Base-by-base conservation (phyloP, 352 stramenopile species). In the Phytophthora litchii region DNA sequence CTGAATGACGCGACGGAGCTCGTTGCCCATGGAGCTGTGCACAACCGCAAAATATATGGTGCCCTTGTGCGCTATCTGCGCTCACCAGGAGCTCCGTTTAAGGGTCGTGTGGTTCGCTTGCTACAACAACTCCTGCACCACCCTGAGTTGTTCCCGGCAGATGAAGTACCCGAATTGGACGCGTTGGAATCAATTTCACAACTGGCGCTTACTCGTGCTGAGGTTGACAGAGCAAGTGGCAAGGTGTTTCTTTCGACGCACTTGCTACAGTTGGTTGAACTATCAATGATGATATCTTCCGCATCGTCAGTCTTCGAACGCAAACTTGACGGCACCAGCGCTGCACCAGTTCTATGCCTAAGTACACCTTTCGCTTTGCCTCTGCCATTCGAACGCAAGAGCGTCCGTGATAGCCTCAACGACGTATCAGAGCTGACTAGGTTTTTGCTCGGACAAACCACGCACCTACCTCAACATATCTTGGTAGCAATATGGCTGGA, bases 31-130 rank as follows among this genome's bases (percentile, higher is more conserved):
- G 86, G 86, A 13, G 83, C 82, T 14, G 84, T 95, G 3, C 87
- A 96, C 60, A 92, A 94, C 46, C 74, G 72, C 12, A 82, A 86
- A 50, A 88, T 96, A 6, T 96, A 91, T 52, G 80, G 70, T 3
- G 85, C 87, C 14, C 72, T 96, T 8, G 84, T 94, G 29, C 70
- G 82, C 4, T 96, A 96, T 52, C 48, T 94, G 10, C 80, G 86
- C 8, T 94, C 86, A 10, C 76, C 87, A 5, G 80, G 85, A 29
- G 83, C 83, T 21, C 87, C 87, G 8, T 91, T 92, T 60, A 96
- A 96, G 53, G 76, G 72, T 12, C 80, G 84, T 17, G 83, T 96
- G 3, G 74, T 91, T 17, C 79, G 83, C 2, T 59, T 94, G 25
- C 53, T 96, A 1, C 73, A 94, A 13, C 87, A 94, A 64, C 61